Evolutionary conservation across 2,329 filamentous ascomycete genomes (phyloP).

Genomic region (Geosmithia flava): DNA sequence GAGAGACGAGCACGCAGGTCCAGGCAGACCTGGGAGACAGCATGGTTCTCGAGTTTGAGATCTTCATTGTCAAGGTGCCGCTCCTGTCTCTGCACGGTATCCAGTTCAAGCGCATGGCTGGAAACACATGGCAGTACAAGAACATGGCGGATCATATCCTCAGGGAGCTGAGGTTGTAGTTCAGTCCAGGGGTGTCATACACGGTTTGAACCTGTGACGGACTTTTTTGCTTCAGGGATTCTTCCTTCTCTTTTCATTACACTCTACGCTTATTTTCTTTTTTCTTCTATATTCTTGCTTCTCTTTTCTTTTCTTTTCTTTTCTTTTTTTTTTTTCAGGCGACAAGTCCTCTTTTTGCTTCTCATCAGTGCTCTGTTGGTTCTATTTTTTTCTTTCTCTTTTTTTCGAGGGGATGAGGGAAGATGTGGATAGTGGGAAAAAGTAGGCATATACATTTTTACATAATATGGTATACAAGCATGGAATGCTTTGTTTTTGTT

Average conservation of each 20-base stretch:
- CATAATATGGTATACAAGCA: too few relatives aligned
- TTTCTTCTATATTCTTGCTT: background rate
- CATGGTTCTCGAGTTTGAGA: slow-evolving; percentile 83
- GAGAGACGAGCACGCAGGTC: slow-evolving; percentile 85
- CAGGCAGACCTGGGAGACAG: slow-evolving; percentile 79
- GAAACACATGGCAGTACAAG: slow-evolving; percentile 97
- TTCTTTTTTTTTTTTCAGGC: background rate
- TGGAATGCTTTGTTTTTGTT: too few relatives aligned
- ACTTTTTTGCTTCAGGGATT: background rate
- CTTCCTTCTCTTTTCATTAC: background rate
- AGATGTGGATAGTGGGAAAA: too few relatives aligned
- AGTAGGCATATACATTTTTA: too few relatives aligned
- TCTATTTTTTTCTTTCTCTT: too few relatives aligned
- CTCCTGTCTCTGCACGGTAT: slow-evolving; percentile 87
- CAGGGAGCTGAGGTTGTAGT: slow-evolving; percentile 66
- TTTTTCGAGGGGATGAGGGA: too few relatives aligned
- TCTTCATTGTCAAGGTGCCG: slow-evolving; percentile 95
- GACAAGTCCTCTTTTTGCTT: too few relatives aligned
- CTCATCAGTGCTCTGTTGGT: too few relatives aligned
- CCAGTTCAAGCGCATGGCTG: slow-evolving; percentile 93
- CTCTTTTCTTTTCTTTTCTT: background rate
- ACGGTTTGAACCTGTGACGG: background rate
- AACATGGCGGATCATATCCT: slow-evolving; percentile 96
- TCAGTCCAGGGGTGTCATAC: background rate
- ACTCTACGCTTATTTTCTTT: background rate